These are phyloP conservation scores for Collybiopsis confluens DNA, from an alignment of 768 basidiomycete genomes.

Conservation along the genomic window DNA sequence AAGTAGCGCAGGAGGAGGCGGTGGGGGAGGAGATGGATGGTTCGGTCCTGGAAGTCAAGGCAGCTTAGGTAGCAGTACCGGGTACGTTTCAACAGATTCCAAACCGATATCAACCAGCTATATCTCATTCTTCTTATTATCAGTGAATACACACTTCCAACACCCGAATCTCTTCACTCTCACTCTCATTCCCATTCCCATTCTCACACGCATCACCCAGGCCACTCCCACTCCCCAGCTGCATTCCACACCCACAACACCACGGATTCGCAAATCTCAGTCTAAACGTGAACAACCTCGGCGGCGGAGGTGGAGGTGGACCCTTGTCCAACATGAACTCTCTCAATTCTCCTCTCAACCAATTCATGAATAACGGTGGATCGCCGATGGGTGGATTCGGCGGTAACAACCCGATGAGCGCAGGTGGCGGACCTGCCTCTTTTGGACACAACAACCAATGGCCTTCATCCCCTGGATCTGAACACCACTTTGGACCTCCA, in stretches of 20 bases:
- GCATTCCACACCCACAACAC: slow-evolving; percentile 18
- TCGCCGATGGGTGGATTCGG: not conserved
- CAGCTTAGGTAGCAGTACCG: not conserved
- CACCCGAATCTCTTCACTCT: slow-evolving; percentile 32
- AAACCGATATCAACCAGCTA: not conserved
- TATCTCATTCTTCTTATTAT: not conserved
- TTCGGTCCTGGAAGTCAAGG: slow-evolving; percentile 3
- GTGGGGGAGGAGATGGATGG: not conserved
- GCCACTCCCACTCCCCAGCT: slow-evolving; percentile 24
- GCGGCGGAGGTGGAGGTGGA: too few relatives aligned
- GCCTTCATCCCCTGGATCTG: not conserved
- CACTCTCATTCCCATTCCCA: slow-evolving; percentile 24
- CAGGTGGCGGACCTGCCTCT: not conserved
- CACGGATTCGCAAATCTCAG: slow-evolving; percentile 22
- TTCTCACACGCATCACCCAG: slow-evolving; percentile 24
- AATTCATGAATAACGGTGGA: not conserved
- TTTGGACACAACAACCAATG: not conserved
- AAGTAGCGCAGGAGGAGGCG: not conserved
- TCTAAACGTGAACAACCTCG: slow-evolving; percentile 19
- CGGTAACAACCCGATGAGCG: not conserved
- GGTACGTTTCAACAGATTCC: not conserved
- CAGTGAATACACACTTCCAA: slow-evolving; percentile 41
- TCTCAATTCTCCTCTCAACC: not conserved
- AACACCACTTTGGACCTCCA: not conserved
- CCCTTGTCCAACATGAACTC: not conserved